A percentile compares a stretch with the other conserved stretches of the same genome.
These are phyloP conservation scores for Lippia alba DNA, from an alignment of 305 asterid genomes.

Conservation along the genomic window DNA sequence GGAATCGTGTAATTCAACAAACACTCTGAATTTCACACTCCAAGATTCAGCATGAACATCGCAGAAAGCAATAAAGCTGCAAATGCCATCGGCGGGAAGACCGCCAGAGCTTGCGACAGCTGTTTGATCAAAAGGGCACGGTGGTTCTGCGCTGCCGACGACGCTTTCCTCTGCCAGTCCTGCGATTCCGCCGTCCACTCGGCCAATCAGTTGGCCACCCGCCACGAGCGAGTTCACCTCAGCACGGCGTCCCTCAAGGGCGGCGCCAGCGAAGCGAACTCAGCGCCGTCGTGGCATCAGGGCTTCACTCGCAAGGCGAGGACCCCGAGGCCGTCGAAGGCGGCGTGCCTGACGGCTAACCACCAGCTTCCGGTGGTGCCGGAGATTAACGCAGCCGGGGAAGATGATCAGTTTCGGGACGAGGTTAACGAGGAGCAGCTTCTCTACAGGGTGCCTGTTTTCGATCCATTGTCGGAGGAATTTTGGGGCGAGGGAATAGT, in stretches of 20 bases:
- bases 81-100: conserved; percentile 58
- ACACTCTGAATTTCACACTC: neutral
- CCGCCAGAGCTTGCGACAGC: conserved; percentile 75
- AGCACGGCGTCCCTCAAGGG: conserved; percentile 44
- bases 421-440: conserved; percentile 57
- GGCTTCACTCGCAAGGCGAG: conserved; percentile 77
- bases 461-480: conserved; percentile 51
- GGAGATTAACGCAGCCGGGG: conserved; percentile 46
- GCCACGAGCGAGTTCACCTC: conserved; percentile 71
- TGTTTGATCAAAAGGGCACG: conserved; percentile 70
- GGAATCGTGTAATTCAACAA: neutral
- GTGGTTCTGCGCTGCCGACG: conserved; percentile 83
- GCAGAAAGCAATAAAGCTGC: conserved; percentile 45
- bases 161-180: conserved; percentile 78
- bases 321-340: conserved; percentile 56
- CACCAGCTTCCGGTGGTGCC: conserved; percentile 53
- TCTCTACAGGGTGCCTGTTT: conserved; percentile 61
- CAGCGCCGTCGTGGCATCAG: conserved; percentile 61
- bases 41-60: conserved; percentile 17
- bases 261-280: neutral
- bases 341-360: neutral
- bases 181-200: conserved; percentile 75
- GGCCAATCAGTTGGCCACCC: conserved; percentile 70
- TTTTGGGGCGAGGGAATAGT: conserved; percentile 31
- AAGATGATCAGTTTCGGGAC: conserved; percentile 46